Conservation (phyloP, 2,329 filamentous ascomycete species). For the Pezicula rhizophila region DNA sequence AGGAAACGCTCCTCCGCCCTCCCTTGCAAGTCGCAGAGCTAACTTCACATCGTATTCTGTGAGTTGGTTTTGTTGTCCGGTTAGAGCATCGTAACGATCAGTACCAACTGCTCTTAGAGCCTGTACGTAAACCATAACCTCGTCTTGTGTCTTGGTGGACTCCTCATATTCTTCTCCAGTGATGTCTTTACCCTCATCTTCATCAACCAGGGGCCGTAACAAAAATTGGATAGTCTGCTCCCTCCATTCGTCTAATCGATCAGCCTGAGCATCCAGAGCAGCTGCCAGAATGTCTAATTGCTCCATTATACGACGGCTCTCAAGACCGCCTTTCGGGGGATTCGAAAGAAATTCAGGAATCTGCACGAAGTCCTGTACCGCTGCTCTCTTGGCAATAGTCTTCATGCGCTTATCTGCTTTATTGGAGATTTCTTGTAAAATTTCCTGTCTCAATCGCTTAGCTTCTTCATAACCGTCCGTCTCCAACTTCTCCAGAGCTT, state of each 20-base stretch:
- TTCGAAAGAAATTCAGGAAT: conserved; percentile 55
- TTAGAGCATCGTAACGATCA: conserved; percentile 71
- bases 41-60: conserved; percentile 65
- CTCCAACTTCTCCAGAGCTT: conserved; percentile 63
- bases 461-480: conserved; percentile 69
- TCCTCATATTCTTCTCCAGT: conserved; percentile 88
- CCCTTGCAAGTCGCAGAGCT: conserved; percentile 53
- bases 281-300: conserved; percentile 59
- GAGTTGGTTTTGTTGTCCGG: conserved; percentile 70
- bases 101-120: conserved; percentile 68
- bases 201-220: conserved; percentile 71
- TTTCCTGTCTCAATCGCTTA: conserved; percentile 70
- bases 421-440: conserved; percentile 53
- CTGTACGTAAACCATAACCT: conserved; percentile 82
- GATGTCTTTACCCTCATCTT: conserved; percentile 67
- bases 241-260: conserved; percentile 68
- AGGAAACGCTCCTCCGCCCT: conserved; percentile 65
- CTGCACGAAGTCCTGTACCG: conserved; percentile 49
- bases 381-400: conserved; percentile 47
- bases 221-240: conserved; percentile 67
- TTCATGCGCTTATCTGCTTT: conserved; percentile 62
- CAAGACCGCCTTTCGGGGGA: conserved; percentile 58
- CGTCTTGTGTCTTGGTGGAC: conserved; percentile 81
- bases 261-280: conserved; percentile 66
- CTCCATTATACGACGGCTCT: conserved; percentile 61